Evolutionary conservation across 805 yeast genomes (phyloP).

Genomic region (Alloascoidea hylecoeti): DNA sequence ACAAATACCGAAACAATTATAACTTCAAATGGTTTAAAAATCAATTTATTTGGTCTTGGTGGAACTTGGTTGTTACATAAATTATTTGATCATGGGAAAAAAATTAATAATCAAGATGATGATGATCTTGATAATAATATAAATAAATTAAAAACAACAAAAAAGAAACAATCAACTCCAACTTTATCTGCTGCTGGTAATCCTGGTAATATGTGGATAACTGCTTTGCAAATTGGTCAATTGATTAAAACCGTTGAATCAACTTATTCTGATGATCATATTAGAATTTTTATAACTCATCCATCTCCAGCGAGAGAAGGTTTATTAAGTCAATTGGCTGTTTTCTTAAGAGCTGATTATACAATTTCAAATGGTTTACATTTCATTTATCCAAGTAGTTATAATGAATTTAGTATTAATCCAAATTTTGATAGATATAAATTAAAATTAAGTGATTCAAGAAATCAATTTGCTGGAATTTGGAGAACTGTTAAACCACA

Average conservation of each 20-base stretch:
- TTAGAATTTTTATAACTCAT: slow-evolving; percentile 51
- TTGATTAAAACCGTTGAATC: slow-evolving; percentile 33
- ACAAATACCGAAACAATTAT: slow-evolving; percentile 26
- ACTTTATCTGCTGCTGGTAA: slow-evolving; percentile 41
- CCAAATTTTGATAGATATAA: slow-evolving; percentile 51
- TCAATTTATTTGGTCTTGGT: slow-evolving; percentile 57
- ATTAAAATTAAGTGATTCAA: slow-evolving; percentile 43
- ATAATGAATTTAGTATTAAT: slow-evolving; percentile 52
- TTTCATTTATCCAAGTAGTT: slow-evolving; percentile 54
- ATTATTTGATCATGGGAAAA: slow-evolving; percentile 52
- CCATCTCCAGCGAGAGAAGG: slow-evolving; percentile 63
- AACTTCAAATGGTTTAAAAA: slow-evolving; percentile 24
- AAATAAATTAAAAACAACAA: slow-evolving; percentile 6
- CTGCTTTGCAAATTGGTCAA: slow-evolving; percentile 57
- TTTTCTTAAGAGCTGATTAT: slow-evolving; percentile 54
- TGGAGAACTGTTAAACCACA: slow-evolving; percentile 49
- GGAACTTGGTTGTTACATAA: slow-evolving; percentile 56
- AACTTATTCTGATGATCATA: slow-evolving; percentile 26
- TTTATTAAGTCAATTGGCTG: slow-evolving; percentile 50
- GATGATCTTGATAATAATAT: slow-evolving; percentile 16
- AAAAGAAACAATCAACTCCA: no score
- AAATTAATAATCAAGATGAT: no score
- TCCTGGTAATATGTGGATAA: slow-evolving; percentile 64
- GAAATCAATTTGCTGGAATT: slow-evolving; percentile 45
- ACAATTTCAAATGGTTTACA: slow-evolving; percentile 64